These are phyloP conservation scores for Citrus maxima DNA, from an alignment of 345 rosid genomes.

Conservation along the genomic window DNA sequence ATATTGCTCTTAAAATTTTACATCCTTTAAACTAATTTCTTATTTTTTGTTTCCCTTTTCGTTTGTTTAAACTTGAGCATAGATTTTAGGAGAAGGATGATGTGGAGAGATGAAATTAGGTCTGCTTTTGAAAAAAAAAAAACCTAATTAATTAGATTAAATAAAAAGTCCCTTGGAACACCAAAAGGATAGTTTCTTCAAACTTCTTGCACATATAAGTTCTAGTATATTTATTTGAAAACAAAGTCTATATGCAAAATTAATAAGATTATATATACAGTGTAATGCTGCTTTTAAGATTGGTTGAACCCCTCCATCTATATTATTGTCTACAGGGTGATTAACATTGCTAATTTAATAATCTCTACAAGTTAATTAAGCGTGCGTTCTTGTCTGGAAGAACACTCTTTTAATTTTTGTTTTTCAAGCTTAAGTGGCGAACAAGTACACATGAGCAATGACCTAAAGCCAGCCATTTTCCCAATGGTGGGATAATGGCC, in stretches of 20 bases:
- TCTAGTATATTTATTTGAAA: too few relatives aligned
- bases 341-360: constrained; percentile 4
- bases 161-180: not conserved
- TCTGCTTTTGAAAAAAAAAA: not conserved
- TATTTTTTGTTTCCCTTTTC: too few relatives aligned
- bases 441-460: constrained; percentile 46
- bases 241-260: too few relatives aligned
- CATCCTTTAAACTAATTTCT: too few relatives aligned
- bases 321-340: constrained; percentile 6
- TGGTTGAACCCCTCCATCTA: constrained; percentile 27
- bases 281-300: constrained; percentile 25
- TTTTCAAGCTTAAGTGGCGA: constrained; percentile 49
- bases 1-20: too few relatives aligned
- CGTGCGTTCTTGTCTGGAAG: constrained; percentile 36
- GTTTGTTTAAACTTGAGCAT: not conserved
- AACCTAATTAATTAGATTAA: not conserved
- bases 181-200: not conserved
- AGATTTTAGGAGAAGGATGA: not conserved
- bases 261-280: not conserved
- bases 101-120: not conserved
- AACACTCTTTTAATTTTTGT: constrained; percentile 6
- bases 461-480: constrained; percentile 16
- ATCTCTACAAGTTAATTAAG: constrained; percentile 15
- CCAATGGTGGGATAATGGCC: constrained; percentile 35
- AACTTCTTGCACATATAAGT: not conserved